Percentiles rank a stretch among this genome's conserved stretches.
phyloP scores from a whole-genome alignment of 768 basidiomycete species.

The Agaricus sinodeliciosus region DNA sequence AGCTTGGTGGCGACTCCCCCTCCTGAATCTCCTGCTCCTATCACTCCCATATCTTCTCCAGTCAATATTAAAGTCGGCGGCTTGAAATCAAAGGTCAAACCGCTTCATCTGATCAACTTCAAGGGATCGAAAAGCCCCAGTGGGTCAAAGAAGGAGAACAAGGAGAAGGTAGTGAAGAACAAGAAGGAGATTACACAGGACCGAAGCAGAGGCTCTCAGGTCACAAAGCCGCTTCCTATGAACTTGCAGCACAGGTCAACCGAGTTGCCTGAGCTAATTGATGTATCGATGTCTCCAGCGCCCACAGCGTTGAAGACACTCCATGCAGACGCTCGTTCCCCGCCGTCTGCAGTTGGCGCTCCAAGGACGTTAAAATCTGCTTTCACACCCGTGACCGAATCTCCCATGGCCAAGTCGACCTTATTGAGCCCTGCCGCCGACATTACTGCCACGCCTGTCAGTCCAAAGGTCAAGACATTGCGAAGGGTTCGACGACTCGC shows the following conservation, averaged over 20 bases:
- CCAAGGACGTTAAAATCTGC: neutral
- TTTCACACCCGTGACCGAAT: conserved; percentile 8
- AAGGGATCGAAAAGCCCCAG: conserved; percentile 20
- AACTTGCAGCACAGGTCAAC: conserved; percentile 54
- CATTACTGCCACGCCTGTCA: conserved; percentile 13
- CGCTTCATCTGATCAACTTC: conserved; percentile 5
- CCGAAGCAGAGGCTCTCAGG: conserved; percentile 3
- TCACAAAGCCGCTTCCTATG: conserved; percentile 29
- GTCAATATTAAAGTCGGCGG: conserved; percentile 14
- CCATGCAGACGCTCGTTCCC: neutral
- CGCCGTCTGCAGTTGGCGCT: conserved; percentile 4
- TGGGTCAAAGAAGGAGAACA: conserved; percentile 14
- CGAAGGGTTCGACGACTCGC: conserved; percentile 43
- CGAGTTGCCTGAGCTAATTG: conserved; percentile 43
- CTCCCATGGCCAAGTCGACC: conserved; percentile 6
- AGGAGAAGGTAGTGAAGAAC: conserved; percentile 10
- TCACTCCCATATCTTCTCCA: conserved; percentile 14
- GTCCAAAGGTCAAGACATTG: conserved; percentile 35
- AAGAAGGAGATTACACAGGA: conserved; percentile 8
- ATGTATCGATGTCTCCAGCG: conserved; percentile 9
- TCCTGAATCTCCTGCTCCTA: conserved; percentile 13
- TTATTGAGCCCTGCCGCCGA: conserved; percentile 9
- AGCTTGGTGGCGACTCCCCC: conserved; percentile 11
- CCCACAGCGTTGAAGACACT: conserved; percentile 1
- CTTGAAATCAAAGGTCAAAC: conserved; percentile 10